Evolutionary conservation across 768 basidiomycete species (phyloP).

Genomic region (Collybiopsis luxurians): DNA sequence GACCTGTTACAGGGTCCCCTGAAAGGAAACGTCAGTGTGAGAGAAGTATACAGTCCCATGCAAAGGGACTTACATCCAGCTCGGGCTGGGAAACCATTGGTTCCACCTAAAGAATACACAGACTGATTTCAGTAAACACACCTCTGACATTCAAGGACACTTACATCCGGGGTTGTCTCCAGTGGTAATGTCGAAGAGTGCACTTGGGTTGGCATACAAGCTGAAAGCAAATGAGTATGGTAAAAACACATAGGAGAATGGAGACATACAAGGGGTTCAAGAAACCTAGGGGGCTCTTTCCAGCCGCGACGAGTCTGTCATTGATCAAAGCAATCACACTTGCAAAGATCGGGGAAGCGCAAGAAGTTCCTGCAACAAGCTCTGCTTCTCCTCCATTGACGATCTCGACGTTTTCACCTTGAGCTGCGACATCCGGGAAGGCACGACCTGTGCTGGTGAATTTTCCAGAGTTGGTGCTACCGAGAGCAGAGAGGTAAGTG

Average conservation of each 20-base stretch:
- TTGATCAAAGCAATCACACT: conserved; percentile 44
- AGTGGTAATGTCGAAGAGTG: conserved; percentile 40
- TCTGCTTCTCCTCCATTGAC: conserved; percentile 18
- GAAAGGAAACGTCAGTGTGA: not conserved
- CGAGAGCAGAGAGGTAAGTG: conserved; percentile 22
- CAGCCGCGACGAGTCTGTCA: conserved; percentile 33
- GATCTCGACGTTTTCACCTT: conserved; percentile 23
- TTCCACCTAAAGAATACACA: conserved; percentile 7
- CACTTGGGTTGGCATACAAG: conserved; percentile 31
- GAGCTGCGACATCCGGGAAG: conserved; percentile 47
- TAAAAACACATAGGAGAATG: too few relatives aligned
- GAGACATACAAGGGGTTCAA: conserved; percentile 28
- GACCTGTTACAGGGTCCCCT: conserved; percentile 29
- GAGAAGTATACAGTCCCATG: not conserved
- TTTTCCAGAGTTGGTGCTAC: conserved; percentile 35
- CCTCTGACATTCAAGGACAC: conserved; percentile 8
- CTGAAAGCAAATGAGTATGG: not conserved
- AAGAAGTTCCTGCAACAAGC: conserved; percentile 43
- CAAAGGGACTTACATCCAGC: conserved; percentile 24
- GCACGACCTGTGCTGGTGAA: conserved; percentile 39
- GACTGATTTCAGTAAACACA: not conserved
- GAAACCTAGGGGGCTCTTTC: conserved; percentile 33
- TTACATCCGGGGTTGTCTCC: conserved; percentile 41
- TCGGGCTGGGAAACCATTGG: conserved; percentile 31
- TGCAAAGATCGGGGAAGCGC: conserved; percentile 43